These are phyloP conservation scores for Fraxinus angustifolia DNA, from an alignment of 305 asterid genomes.

Conservation along the genomic window DNA sequence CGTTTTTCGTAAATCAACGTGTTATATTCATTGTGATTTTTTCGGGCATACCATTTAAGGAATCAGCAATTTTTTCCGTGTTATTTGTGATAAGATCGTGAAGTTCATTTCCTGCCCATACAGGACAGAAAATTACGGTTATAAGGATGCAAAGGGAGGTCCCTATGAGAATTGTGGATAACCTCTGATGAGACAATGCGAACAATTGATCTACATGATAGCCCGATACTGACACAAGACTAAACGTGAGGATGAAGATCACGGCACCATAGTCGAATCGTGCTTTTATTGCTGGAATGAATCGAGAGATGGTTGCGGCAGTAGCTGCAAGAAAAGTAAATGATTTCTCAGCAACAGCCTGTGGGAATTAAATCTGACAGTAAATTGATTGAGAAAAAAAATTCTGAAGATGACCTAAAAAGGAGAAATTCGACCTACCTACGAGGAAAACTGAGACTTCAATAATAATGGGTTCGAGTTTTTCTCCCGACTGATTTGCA, in stretches of 20 bases:
- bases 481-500: conserved; percentile 50
- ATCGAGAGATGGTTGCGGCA: conserved; percentile 65
- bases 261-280: conserved; percentile 72
- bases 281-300: conserved; percentile 68
- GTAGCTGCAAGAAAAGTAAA: conserved; percentile 48
- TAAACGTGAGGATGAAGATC: conserved; percentile 78
- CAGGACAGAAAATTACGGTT: conserved; percentile 59
- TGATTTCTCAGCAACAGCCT: not conserved
- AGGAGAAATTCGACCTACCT: conserved; percentile 31
- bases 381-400: not conserved
- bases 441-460: conserved; percentile 57
- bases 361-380: not conserved
- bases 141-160: conserved; percentile 36
- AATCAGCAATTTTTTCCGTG: conserved; percentile 63
- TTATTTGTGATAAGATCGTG: conserved; percentile 52
- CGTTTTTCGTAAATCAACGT: not conserved
- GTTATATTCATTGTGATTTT: not conserved
- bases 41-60: conserved; percentile 56
- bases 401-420: not conserved
- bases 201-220: conserved; percentile 59
- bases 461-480: conserved; percentile 52
- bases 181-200: conserved; percentile 53
- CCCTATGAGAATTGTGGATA: conserved; percentile 65
- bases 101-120: conserved; percentile 89
- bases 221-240: conserved; percentile 67